Base-by-base conservation (phyloP, 768 basidiomycete genomes). In the Kwoniella botswanensis region DNA sequence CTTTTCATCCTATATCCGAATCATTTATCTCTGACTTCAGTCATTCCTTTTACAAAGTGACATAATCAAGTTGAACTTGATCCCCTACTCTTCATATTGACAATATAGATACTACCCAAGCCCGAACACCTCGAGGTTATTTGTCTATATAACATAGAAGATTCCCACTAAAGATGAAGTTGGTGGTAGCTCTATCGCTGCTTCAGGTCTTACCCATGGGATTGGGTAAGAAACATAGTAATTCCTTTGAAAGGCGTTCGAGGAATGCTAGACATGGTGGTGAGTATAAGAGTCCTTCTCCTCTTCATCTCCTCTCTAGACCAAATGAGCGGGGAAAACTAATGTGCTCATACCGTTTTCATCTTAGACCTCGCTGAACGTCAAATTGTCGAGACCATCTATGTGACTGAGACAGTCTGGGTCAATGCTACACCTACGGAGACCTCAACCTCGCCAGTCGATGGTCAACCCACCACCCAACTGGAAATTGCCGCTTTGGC, bases 371-470 rank as follows among this genome's bases (percentile, higher is more conserved):
- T 61, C 42, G 59, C 59, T 17, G 59, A 61, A 22, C 59, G 59
- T n/a, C 35, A 61, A 44, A 18, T 61, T 41, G 42, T 62, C 53
- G 60, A 68, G 61, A 68, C 67, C 6, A 46, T 57, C 42, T 57
- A 22, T 41, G 61, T 29, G 15, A 63, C 60, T 6, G 35, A 63
- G 5, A 68, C 67, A 0, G 22, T 57, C 53, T 54, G 60, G 50
- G 35, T 44, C 1, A 61, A 50, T 21, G 50, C 50, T 21, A 42
- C 41, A 18, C 59, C 67, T 21, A 43, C 67, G 11, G 24, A 44
- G 10, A 35, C 57, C 5, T 21, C 46, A 11, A 13, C 46, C 44
- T 43, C 24, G 0, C 4, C 50, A 7, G 35, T 17, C 26, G 53
- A 55, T 56, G 65, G 15, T 42, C 59, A 42, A 55, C 17, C 63